Evolutionary conservation across 164 flowering plant genomes (phyloP), one percentile per base, ranked within the genome.

Genomic region (Chloranthus sessilifolius): DNA sequence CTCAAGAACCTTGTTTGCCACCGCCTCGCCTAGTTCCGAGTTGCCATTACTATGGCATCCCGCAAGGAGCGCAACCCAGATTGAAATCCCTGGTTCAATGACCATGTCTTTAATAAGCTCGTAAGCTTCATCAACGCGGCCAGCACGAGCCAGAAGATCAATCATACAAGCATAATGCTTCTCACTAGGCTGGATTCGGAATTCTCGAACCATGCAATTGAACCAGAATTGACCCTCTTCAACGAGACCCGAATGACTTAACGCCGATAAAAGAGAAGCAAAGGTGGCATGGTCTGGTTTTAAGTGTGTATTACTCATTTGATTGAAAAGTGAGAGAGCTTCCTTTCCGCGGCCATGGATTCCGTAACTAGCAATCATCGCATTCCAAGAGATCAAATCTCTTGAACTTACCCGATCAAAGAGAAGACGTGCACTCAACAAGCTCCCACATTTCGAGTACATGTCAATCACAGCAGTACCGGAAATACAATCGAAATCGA

Each of bases 61-160:
- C 7, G 67, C 53, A 43, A 67, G 71, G 29, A 67, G 56, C 19
- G 71, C 66, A 38, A 53, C 62, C 71, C 63, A 67, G 24, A 62
- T 53, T 17, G 53, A 19, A 7, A 58, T 35, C 31, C 59, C 67
- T 26, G 67, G 71, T 53, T 62, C 52, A 24, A 37, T 17, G 5
- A 20, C 24, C 60, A 53, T 53, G 12, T 60, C 49, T 10, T 62
- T 47, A 20, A 67, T 57, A 19, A 62, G 35, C 31, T 62, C 24
- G 11, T 48, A 25, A 28, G 63, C 71, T 48, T 67, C 63, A 24
- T 57, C 56, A 5, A 67, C 38, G 4, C 37, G 51, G 16, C 66
- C 63, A 0, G 67, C 63, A 43, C 71, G 71, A 53, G 71, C 63
- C 31, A 67, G 28, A 42, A 67, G 71, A 53, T 67, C 71, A 43